Evolutionary conservation across 345 rosid genomes (phyloP).

Genomic region (Ceriops decandra): DNA sequence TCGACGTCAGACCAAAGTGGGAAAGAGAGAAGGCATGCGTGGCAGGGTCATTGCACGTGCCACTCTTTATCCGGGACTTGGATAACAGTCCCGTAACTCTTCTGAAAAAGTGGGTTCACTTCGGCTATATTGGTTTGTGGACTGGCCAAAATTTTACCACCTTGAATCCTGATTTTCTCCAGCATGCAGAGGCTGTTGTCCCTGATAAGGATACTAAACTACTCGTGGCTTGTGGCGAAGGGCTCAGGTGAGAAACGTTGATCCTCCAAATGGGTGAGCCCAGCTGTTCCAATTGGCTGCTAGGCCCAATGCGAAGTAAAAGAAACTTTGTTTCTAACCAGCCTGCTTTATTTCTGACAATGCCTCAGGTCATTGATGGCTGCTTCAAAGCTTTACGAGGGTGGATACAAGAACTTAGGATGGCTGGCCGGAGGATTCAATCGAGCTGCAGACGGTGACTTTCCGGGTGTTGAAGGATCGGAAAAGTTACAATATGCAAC

Average conservation of each 20-base stretch:
- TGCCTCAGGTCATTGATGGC: conserved; percentile 63
- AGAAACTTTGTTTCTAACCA: too few relatives aligned
- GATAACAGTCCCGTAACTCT: conserved; percentile 68
- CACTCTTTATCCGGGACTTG: conserved; percentile 64
- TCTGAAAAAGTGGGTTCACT: conserved; percentile 88
- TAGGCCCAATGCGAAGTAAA: too few relatives aligned
- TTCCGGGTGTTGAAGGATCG: conserved; percentile 53
- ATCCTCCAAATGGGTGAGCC: not conserved
- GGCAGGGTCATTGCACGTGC: conserved; percentile 68
- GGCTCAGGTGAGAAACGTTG: conserved; percentile 52
- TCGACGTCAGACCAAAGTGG: conserved; percentile 84
- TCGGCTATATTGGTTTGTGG: conserved; percentile 90
- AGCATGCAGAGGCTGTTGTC: conserved; percentile 44
- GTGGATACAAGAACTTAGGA: conserved; percentile 70
- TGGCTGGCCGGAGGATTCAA: conserved; percentile 88
- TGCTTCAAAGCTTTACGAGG: conserved; percentile 44
- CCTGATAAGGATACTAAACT: conserved; percentile 64
- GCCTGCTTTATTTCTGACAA: not conserved
- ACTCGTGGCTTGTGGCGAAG: conserved; percentile 92
- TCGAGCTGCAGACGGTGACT: conserved; percentile 51
- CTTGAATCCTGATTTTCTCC: conserved; percentile 53
- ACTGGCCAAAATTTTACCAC: conserved; percentile 84
- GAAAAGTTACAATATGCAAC: conserved; percentile 38
- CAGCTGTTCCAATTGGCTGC: too few relatives aligned
- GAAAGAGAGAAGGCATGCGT: conserved; percentile 78